A percentile compares a stretch with the other conserved stretches of the same genome.
phyloP scores from a whole-genome alignment of 345 rosid genomes.

The Eucalyptus camaldulensis region DNA sequence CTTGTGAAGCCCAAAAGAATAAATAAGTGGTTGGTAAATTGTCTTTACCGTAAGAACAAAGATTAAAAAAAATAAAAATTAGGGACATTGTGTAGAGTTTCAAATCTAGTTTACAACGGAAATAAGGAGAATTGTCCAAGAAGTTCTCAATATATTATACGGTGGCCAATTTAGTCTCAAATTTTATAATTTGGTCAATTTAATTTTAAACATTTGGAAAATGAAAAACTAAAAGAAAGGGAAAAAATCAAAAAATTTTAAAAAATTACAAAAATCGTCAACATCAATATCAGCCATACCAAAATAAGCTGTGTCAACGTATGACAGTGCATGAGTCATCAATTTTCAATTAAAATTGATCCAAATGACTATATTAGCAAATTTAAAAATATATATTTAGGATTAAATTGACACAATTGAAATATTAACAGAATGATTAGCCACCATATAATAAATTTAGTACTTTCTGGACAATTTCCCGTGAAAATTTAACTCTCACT shows the following conservation, averaged over 20 bases:
- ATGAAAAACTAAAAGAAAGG: not conserved
- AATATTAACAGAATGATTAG: accelerated
- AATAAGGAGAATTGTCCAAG: not conserved
- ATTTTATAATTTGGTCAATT: not conserved
- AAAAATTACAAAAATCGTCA: not conserved
- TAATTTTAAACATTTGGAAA: not conserved
- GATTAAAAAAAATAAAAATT: not conserved
- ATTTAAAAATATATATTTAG: accelerated
- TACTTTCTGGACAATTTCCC: not conserved
- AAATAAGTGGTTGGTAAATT: not conserved
- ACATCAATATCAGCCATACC: too few species aligned
- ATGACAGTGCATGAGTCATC: accelerated
- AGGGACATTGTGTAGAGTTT: not conserved
- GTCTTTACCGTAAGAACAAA: not conserved
- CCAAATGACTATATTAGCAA: accelerated
- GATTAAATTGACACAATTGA: accelerated
- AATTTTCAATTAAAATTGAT: not conserved
- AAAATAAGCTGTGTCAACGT: accelerated
- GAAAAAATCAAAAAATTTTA: accelerated
- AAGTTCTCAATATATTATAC: not conserved
- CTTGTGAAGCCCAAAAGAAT: not conserved
- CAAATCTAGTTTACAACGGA: accelerated
- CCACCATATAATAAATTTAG: not conserved
- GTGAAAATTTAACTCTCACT: accelerated
- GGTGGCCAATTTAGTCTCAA: accelerated